Base-by-base conservation (phyloP, 139 green algal species). In the Haematococcus sp. region DNA sequence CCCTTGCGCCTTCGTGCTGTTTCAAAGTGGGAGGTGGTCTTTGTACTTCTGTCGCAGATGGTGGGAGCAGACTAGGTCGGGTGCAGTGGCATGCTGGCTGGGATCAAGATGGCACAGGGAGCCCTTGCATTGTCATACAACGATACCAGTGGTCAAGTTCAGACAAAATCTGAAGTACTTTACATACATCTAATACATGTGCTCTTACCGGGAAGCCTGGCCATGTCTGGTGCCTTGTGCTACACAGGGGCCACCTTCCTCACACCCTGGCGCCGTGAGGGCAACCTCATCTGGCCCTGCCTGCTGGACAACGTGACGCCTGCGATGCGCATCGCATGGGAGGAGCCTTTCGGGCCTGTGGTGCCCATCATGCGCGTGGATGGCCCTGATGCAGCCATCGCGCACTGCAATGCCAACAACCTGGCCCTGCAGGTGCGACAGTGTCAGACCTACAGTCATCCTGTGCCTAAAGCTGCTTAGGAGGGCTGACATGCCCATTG, bases 311-410 rank as follows among this genome's bases (percentile, higher is more conserved):
- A 92, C 44, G 93, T 98, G 30, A 96, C 85, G 15, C 58, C 84
- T 4, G 89, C 91, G 70, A 98, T 98, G 94, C 87, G 91, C 33
- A 73, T 98, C 40, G 88, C 91, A 30, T 97, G 93, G 93, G 94
- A 98, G 86, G 94, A 98, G 88, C 95, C 94, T 9, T 98, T 98
- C 81, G 95, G 95, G 4, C 95, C 95, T 11, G 89, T 98, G 52
- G 70, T 98, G 74, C 95, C 95, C 28, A 83, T 98, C 46, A 90
- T 98, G 68, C 83, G 94, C 22, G 88, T 98, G 25, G 58, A 65
- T 34, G 58, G 58, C 58, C 58, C 23, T 65, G 66, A 72, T 25
- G 25, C 31, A 23, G 95, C 89, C 9, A 82, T 98, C 32, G 80
- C 85, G 64, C 91, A 97, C 83, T 93, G 87, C 81, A 98, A 98